Evolutionary conservation across 176 grass and related monocot species (phyloP).

Genomic region (Lolium rigidum): DNA sequence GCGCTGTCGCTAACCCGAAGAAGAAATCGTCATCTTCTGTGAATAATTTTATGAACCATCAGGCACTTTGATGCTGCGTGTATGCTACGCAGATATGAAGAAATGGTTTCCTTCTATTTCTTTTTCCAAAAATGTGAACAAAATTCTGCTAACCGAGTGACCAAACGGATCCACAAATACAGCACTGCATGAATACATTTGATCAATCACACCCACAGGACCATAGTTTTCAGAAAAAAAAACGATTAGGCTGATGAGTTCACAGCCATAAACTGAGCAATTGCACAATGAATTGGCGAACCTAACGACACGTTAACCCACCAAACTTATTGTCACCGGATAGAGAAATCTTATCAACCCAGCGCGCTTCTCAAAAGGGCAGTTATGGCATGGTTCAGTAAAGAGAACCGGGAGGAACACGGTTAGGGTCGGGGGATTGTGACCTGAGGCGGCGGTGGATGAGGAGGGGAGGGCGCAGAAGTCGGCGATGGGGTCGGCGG

Average conservation of each 20-base stretch:
- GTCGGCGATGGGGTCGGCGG: conserved; percentile 66
- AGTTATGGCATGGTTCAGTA: neutral
- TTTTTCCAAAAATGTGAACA: neutral
- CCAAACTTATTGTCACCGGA: neutral
- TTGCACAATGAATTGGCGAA: conserved; percentile 1
- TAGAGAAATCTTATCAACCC: conserved; percentile 24
- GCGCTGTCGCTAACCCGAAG: conserved; percentile 88
- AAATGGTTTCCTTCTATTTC: too few relatives aligned
- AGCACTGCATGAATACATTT: neutral
- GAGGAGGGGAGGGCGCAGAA: conserved; percentile 53
- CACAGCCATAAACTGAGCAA: neutral
- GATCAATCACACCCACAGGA: neutral
- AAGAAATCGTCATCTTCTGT: conserved; percentile 75
- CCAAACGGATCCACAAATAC: neutral
- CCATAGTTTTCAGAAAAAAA: neutral
- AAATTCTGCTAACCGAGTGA: neutral
- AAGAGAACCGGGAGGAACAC: neutral
- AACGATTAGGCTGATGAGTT: neutral
- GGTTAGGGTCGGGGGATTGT: neutral
- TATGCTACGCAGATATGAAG: neutral
- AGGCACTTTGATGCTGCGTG: conserved; percentile 4
- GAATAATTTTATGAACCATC: neutral
- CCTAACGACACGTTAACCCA: neutral
- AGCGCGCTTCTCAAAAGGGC: neutral
- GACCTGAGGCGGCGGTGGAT: conserved; percentile 8